Conservation (phyloP, 2,329 filamentous ascomycete species). For the Daldinia sp. region DNA sequence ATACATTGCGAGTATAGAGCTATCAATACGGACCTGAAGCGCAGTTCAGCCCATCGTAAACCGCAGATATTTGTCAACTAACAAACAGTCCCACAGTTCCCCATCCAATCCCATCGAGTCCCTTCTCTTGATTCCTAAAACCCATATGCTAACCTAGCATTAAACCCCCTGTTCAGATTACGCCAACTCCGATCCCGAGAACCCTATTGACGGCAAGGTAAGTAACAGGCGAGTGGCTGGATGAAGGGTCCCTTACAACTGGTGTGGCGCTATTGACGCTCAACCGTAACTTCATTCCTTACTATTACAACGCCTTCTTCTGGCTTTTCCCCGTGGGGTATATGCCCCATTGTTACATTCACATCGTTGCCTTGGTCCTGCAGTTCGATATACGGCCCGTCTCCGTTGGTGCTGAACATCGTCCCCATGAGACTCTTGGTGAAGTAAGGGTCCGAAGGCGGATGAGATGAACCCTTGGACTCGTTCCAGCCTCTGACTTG, state of each 20-base stretch:
- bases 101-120: not conserved
- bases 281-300: conserved; percentile 7
- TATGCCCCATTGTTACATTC: not conserved
- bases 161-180: not conserved
- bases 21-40: not conserved
- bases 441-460: not conserved
- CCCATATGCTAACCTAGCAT: not conserved
- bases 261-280: not conserved
- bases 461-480: not conserved
- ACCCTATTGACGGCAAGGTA: not conserved
- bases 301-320: conserved; percentile 8
- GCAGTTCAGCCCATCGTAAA: not conserved
- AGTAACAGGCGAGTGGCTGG: not conserved
- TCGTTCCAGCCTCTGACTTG: conserved; percentile 8
- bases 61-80: not conserved
- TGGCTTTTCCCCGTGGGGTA: not conserved
- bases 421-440: conserved; percentile 12
- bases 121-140: not conserved
- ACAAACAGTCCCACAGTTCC: not conserved
- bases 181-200: not conserved
- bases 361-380: conserved; percentile 10
- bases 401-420: conserved; percentile 2
- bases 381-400: conserved; percentile 6
- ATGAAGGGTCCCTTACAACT: not conserved
- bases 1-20: not conserved